Percentiles rank a stretch among this genome's conserved stretches.
Conservation (phyloP, 2,329 filamentous ascomycete genomes). For the Anthostomella pinea region DNA sequence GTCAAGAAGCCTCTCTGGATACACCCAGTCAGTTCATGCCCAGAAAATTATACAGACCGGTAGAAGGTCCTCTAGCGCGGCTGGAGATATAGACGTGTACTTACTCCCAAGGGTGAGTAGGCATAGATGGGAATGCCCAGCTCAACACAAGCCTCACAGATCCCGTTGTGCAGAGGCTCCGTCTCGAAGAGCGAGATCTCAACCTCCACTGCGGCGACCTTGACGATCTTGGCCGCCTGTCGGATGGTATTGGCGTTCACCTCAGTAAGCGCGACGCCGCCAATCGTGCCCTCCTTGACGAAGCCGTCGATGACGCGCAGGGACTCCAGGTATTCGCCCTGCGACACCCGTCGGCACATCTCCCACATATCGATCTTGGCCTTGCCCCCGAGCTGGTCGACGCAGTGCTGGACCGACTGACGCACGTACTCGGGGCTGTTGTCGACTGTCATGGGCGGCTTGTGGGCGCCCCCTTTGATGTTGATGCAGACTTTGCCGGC, state of each 20-base stretch:
- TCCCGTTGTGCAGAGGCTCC: conserved; percentile 29
- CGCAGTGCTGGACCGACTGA: conserved; percentile 47
- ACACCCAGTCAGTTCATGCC: neutral
- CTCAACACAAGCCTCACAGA: conserved; percentile 39
- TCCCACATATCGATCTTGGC: conserved; percentile 50
- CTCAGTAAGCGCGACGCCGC: conserved; percentile 33
- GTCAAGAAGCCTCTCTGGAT: conserved; percentile 14
- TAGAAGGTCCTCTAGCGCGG: neutral
- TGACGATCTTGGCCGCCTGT: conserved; percentile 25
- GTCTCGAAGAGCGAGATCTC: conserved; percentile 34
- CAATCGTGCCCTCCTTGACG: conserved; percentile 34
- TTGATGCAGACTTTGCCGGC: conserved; percentile 47
- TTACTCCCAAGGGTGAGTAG: conserved; percentile 45
- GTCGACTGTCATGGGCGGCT: conserved; percentile 16
- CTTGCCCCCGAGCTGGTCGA: conserved; percentile 35
- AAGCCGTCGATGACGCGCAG: conserved; percentile 28
- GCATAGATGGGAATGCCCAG: conserved; percentile 53
- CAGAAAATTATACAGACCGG: too few relatives aligned
- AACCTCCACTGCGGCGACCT: conserved; percentile 33
- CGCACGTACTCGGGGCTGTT: conserved; percentile 43
- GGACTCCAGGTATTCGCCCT: conserved; percentile 30
- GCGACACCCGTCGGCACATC: conserved; percentile 43
- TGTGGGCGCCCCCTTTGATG: conserved; percentile 50
- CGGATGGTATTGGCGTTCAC: conserved; percentile 31
- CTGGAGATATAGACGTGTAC: neutral